Conservation (phyloP, 1,284 basidiomycete species). For the Ustilago vetiveriae region DNA sequence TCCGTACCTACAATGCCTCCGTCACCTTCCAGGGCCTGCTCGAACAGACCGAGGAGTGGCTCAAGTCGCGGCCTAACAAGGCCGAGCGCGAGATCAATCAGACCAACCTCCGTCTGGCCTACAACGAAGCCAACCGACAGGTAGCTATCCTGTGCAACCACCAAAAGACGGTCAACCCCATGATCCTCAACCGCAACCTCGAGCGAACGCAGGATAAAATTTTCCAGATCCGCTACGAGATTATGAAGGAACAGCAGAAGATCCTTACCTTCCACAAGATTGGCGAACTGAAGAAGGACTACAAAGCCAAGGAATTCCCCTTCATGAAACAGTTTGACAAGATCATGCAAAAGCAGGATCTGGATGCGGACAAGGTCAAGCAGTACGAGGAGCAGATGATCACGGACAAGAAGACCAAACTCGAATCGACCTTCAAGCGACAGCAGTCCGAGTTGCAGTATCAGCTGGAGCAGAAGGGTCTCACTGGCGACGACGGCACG, state of each 20-base stretch:
- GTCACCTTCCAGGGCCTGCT: slow-evolving; percentile 66
- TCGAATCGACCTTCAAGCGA: slow-evolving; percentile 76
- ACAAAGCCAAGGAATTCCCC: slow-evolving; percentile 72
- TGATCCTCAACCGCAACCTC: slow-evolving; percentile 53
- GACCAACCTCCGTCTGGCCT: slow-evolving; percentile 61
- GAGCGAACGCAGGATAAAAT: slow-evolving; percentile 56
- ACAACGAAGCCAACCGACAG: slow-evolving; percentile 66
- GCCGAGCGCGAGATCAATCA: slow-evolving; percentile 61
- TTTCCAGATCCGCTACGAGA: slow-evolving; percentile 62
- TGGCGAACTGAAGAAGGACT: slow-evolving; percentile 72
- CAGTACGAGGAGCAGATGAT: slow-evolving; percentile 79
- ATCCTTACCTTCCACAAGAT: slow-evolving; percentile 70
- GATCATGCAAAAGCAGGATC: slow-evolving; percentile 82
- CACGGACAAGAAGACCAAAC: slow-evolving; percentile 74
- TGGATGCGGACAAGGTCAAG: slow-evolving; percentile 89
- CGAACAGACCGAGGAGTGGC: slow-evolving; percentile 64
- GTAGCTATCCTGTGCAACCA: slow-evolving; percentile 67
- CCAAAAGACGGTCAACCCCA: slow-evolving; percentile 66
- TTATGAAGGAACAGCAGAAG: slow-evolving; percentile 65
- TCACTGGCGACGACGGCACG: slow-evolving; percentile 34
- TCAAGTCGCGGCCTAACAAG: slow-evolving; percentile 52
- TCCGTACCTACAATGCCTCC: slow-evolving; percentile 67
- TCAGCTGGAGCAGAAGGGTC: slow-evolving; percentile 49
- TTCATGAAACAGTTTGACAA: slow-evolving; percentile 70
- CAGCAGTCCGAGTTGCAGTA: slow-evolving; percentile 60